A percentile compares a stretch with the other conserved stretches of the same genome.
These are phyloP conservation scores for Isatis lusitanica DNA, from an alignment of 441 rosid genomes.

Conservation along the genomic window DNA sequence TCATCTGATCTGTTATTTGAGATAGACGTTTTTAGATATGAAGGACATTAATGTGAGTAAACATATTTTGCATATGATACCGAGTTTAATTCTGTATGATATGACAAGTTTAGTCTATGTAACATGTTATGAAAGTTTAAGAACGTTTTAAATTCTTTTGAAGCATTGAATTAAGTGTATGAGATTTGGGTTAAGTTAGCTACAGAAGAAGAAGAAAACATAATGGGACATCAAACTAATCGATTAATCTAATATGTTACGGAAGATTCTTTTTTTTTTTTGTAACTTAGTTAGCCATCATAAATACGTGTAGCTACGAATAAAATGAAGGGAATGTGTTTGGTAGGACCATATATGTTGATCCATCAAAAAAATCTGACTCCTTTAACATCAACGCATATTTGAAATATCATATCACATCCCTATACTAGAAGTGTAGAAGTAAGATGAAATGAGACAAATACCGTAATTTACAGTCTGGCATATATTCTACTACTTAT, in stretches of 20 bases:
- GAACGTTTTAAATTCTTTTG: too few relatives aligned
- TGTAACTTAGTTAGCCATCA: background rate
- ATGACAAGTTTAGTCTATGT: background rate
- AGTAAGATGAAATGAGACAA: background rate
- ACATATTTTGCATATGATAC: background rate
- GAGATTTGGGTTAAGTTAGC: background rate
- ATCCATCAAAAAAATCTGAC: background rate
- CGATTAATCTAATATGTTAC: too few relatives aligned
- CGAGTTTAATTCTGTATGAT: background rate
- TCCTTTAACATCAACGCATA: background rate
- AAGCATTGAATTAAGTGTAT: background rate
- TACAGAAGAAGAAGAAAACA: background rate
- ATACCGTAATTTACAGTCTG: background rate
- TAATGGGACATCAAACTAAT: background rate
- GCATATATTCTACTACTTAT: background rate
- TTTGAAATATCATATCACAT: background rate
- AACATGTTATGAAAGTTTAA: background rate
- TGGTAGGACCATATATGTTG: conserved; percentile 6
- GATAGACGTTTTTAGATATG: too few relatives aligned
- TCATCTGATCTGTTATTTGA: background rate
- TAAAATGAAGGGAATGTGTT: background rate
- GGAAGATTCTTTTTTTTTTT: background rate
- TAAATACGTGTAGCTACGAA: conserved; percentile 3
- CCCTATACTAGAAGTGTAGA: background rate
- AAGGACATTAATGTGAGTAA: background rate